A percentile compares a stretch with the other conserved stretches of the same genome.
Conservation (phyloP, 106 monocot genomes). For the Alisma plantagoaquatica region DNA sequence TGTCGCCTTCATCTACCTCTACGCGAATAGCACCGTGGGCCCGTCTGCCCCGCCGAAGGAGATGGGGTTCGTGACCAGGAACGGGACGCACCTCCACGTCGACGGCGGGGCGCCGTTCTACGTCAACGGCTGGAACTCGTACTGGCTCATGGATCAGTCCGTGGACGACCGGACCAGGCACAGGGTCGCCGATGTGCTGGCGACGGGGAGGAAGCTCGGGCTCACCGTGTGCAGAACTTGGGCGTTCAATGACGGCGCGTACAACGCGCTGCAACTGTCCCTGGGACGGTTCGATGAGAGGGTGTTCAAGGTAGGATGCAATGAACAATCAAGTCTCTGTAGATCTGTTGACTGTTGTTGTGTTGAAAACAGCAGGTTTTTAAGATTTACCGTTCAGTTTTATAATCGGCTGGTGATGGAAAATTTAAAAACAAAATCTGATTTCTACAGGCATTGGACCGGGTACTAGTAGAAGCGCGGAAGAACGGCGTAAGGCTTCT, state of each 20-base stretch:
- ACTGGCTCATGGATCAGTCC: constrained; percentile 88
- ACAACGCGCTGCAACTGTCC: constrained; percentile 87
- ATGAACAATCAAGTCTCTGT: not conserved
- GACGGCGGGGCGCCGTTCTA: constrained; percentile 71
- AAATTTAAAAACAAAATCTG: too few species aligned
- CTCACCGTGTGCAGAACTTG: constrained; percentile 94
- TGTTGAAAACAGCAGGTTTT: not conserved
- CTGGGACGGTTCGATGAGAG: constrained; percentile 77
- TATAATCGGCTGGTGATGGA: not conserved
- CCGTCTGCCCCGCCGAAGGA: too few species aligned
- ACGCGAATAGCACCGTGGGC: too few species aligned
- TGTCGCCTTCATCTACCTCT: constrained; percentile 36
- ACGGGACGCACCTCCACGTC: constrained; percentile 47
- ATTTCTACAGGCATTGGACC: constrained; percentile 91
- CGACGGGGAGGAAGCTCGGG: constrained; percentile 48
- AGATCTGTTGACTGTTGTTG: not conserved
- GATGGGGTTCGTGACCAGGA: constrained; percentile 65
- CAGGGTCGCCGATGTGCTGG: constrained; percentile 45
- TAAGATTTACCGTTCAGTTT: not conserved
- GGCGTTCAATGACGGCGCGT: constrained; percentile 91
- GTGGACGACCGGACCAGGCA: constrained; percentile 56
- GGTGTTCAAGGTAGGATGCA: constrained; percentile 60
- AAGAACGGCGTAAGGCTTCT: constrained; percentile 54
- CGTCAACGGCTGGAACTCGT: constrained; percentile 97
- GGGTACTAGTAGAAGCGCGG: constrained; percentile 54